phyloP scores from a whole-genome alignment of 1,139 yeast genomes.

The Taphrina wiesneri region DNA sequence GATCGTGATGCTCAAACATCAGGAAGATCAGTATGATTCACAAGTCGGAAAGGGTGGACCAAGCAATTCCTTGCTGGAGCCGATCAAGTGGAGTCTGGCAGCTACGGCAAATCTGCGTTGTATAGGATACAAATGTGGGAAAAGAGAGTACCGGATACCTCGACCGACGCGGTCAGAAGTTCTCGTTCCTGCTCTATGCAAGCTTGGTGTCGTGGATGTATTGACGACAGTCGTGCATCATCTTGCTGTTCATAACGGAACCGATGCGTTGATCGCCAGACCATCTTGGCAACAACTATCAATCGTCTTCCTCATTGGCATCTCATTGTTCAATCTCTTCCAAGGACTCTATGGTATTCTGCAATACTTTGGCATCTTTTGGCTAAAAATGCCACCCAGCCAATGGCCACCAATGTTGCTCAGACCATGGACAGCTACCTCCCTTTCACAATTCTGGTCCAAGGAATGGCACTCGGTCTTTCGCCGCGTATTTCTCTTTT shows the following conservation, averaged over 20 bases:
- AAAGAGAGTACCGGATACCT: not conserved
- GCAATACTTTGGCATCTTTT: conserved; percentile 9
- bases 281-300: conserved; percentile 16
- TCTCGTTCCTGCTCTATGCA: not conserved
- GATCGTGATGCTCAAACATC: not conserved
- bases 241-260: not conserved
- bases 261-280: not conserved
- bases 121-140: conserved; percentile 13
- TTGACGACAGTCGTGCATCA: not conserved
- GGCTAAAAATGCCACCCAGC: not conserved
- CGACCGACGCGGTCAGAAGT: not conserved
- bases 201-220: conserved; percentile 5
- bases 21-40: not conserved
- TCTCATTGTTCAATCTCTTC: conserved; percentile 7
- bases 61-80: not conserved
- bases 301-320: not conserved
- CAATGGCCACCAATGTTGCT: conserved; percentile 21
- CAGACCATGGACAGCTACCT: conserved; percentile 9
- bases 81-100: not conserved
- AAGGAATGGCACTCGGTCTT: conserved; percentile 16
- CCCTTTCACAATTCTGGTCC: conserved; percentile 7
- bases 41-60: not conserved
- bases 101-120: conserved; percentile 7
- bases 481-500: conserved; percentile 11
- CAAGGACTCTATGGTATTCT: conserved; percentile 8